These are phyloP conservation scores for Amanita fuliginea DNA, from an alignment of 768 basidiomycete genomes.

Conservation along the genomic window DNA sequence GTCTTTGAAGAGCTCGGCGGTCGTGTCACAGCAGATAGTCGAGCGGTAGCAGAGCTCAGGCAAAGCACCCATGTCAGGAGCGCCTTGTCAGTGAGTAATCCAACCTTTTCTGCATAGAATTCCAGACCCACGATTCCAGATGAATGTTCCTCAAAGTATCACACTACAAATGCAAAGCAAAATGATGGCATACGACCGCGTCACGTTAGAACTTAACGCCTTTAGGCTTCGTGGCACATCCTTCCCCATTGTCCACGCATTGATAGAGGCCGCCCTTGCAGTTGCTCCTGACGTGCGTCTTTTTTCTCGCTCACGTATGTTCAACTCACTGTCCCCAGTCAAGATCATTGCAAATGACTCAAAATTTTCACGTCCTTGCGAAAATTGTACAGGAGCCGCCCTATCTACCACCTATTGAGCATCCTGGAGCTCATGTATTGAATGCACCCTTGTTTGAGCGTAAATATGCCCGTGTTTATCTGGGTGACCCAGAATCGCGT, in stretches of 20 bases:
- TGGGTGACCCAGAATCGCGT: constrained; percentile 53
- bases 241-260: constrained; percentile 64
- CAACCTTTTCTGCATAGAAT: not conserved
- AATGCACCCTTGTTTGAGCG: constrained; percentile 74
- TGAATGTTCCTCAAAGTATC: constrained; percentile 37
- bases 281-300: constrained; percentile 48
- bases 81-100: constrained; percentile 34
- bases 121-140: constrained; percentile 12
- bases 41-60: constrained; percentile 46
- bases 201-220: constrained; percentile 66
- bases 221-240: constrained; percentile 62
- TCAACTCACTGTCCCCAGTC: constrained; percentile 20
- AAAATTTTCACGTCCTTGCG: constrained; percentile 61
- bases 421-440: constrained; percentile 72
- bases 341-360: constrained; percentile 47
- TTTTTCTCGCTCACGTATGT: not conserved
- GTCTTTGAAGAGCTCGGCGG: constrained; percentile 87
- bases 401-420: constrained; percentile 62
- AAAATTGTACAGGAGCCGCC: constrained; percentile 75
- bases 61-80: constrained; percentile 51
- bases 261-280: constrained; percentile 57
- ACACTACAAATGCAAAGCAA: constrained; percentile 80
- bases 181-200: constrained; percentile 93
- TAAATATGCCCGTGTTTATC: constrained; percentile 72
- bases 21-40: constrained; percentile 43